A percentile compares a stretch with the other conserved stretches of the same genome.
These are phyloP conservation scores for Blumeriella jaapii DNA, from an alignment of 2,329 filamentous ascomycete species.

Conservation along the genomic window DNA sequence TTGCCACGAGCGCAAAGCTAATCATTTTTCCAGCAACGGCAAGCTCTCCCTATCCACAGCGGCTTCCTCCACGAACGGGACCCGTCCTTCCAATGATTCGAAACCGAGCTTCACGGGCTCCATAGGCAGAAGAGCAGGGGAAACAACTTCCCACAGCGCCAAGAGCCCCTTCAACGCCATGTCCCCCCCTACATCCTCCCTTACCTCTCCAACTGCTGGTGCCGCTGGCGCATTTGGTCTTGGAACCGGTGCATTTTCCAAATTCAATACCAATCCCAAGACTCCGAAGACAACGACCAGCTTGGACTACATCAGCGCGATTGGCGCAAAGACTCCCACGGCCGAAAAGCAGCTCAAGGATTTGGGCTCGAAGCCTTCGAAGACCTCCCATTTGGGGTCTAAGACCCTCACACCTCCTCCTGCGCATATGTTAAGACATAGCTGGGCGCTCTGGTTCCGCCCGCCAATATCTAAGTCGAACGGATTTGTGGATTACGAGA, in stretches of 20 bases:
- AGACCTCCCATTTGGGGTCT: slow-evolving; percentile 34
- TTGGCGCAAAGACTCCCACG: slow-evolving; percentile 41
- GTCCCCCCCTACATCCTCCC: slow-evolving; percentile 55
- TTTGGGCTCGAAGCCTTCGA: slow-evolving; percentile 24
- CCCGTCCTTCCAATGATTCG: slow-evolving; percentile 29
- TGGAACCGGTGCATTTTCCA: slow-evolving; percentile 90
- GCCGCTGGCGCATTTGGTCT: slow-evolving; percentile 87
- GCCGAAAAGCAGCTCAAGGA: slow-evolving; percentile 53
- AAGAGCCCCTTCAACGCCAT: slow-evolving; percentile 70
- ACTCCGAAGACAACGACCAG: slow-evolving; percentile 78
- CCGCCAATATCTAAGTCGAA: slow-evolving; percentile 95
- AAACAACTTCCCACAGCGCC: slow-evolving; percentile 60
- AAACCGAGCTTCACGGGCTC: slow-evolving; percentile 42
- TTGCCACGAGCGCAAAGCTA: slow-evolving; percentile 13
- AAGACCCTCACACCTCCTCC: slow-evolving; percentile 33
- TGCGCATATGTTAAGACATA: slow-evolving; percentile 60
- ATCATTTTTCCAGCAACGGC: slow-evolving; percentile 32
- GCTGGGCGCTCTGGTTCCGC: slow-evolving; percentile 95
- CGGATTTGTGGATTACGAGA: slow-evolving; percentile 80
- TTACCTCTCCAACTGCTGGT: slow-evolving; percentile 63
- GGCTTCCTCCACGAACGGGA: slow-evolving; percentile 35
- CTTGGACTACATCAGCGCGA: slow-evolving; percentile 61
- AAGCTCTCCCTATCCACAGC: slow-evolving; percentile 64
- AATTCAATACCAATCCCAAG: slow-evolving; percentile 65
- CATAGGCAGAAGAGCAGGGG: slow-evolving; percentile 64